Conservation (phyloP, 305 asterid genomes). For the Fraxinus albicans region DNA sequence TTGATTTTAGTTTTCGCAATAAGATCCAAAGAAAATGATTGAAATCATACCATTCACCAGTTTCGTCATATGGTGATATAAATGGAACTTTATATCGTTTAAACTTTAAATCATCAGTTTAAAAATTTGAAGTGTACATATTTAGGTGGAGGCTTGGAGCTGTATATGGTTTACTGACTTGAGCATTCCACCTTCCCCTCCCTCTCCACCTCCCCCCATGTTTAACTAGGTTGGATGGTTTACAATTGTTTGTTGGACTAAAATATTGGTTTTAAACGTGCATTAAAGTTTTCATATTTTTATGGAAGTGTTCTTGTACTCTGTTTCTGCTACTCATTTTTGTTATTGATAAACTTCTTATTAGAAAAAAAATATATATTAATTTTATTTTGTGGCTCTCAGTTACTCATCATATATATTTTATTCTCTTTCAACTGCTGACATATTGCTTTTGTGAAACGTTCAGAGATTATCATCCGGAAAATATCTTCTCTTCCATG, state of each 20-base stretch:
- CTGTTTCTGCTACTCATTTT: not conserved
- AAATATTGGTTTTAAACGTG: not conserved
- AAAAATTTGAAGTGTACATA: not conserved
- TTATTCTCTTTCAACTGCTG: slow-evolving; percentile 19
- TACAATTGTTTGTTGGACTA: not conserved
- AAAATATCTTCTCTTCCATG: slow-evolving; percentile 70
- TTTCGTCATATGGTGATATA: not conserved
- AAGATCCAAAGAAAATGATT: not conserved
- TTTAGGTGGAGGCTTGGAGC: not conserved
- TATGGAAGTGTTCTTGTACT: not conserved
- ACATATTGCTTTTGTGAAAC: slow-evolving; percentile 24
- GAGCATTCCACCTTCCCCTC: not conserved
- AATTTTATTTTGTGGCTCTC: not conserved
- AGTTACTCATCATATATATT: slow-evolving; percentile 11
- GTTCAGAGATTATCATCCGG: slow-evolving; percentile 69
- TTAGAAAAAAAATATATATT: not conserved
- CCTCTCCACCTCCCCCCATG: not conserved
- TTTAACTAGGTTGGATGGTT: not conserved
- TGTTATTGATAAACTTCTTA: not conserved
- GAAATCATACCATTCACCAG: not conserved
- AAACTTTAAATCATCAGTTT: not conserved
- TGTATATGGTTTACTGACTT: not conserved
- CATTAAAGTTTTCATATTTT: not conserved
- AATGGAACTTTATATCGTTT: not conserved
- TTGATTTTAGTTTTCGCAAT: not conserved